These are phyloP conservation scores for Fusarium sp. DNA, from an alignment of 2,329 filamentous ascomycete species.

Conservation along the genomic window DNA sequence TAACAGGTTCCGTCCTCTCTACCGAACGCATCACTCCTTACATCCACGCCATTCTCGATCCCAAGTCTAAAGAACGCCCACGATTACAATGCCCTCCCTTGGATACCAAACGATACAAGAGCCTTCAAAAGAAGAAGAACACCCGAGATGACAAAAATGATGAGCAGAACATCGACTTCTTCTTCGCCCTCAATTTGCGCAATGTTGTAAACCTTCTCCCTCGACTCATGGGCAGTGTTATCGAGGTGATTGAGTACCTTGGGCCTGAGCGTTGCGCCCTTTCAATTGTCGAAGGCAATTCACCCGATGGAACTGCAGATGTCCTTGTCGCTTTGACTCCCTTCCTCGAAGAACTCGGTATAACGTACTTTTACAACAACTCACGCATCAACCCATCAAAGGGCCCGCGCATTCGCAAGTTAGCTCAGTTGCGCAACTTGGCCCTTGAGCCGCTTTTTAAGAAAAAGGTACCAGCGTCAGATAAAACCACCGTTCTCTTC, in stretches of 20 bases:
- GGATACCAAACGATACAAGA: constrained; percentile 44
- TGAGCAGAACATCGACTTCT: constrained; percentile 54
- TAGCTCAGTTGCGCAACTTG: constrained; percentile 67
- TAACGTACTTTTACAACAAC: constrained; percentile 60
- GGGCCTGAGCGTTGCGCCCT: constrained; percentile 67
- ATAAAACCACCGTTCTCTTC: constrained; percentile 65
- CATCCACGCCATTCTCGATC: constrained; percentile 52
- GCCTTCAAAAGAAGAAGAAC: constrained; percentile 33
- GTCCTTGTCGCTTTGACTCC: constrained; percentile 61
- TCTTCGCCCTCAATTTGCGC: constrained; percentile 70
- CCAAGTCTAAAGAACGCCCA: constrained; percentile 44
- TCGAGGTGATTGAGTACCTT: constrained; percentile 66
- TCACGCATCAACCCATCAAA: constrained; percentile 61
- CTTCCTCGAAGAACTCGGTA: constrained; percentile 57
- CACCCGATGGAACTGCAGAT: constrained; percentile 68
- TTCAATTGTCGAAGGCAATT: constrained; percentile 71
- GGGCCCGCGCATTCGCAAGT: constrained; percentile 62
- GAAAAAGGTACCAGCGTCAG: constrained; percentile 44
- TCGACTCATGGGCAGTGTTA: constrained; percentile 65
- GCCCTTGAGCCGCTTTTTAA: constrained; percentile 64
- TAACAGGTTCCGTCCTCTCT: constrained; percentile 54
- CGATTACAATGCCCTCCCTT: constrained; percentile 51
- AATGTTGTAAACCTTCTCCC: constrained; percentile 63
- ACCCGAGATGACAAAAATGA: neutral
- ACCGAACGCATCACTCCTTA: constrained; percentile 46